Evolutionary conservation across 2,329 filamentous ascomycete species (phyloP).

Genomic region (Curvularia spicifera): DNA sequence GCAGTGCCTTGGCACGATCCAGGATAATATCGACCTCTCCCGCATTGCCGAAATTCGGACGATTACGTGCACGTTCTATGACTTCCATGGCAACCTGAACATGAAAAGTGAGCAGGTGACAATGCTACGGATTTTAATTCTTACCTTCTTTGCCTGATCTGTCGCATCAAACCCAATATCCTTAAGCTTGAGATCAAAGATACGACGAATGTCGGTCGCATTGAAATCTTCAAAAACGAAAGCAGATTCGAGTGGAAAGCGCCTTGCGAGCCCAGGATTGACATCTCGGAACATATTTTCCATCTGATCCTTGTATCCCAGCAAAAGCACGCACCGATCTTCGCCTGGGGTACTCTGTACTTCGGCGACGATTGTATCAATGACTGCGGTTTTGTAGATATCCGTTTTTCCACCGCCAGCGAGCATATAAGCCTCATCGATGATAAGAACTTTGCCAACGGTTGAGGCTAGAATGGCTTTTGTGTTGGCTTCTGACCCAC

Average conservation of each 20-base stretch:
- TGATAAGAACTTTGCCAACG: conserved; percentile 75
- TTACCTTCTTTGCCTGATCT: conserved; percentile 53
- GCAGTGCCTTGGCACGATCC: conserved; percentile 60
- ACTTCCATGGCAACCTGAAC: conserved; percentile 60
- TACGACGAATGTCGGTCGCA: conserved; percentile 62
- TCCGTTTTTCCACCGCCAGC: conserved; percentile 53
- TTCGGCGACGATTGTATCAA: conserved; percentile 77
- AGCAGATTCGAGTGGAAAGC: conserved; percentile 68
- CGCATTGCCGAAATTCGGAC: conserved; percentile 73
- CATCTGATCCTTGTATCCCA: conserved; percentile 75
- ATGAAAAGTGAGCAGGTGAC: neutral
- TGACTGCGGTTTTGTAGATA: conserved; percentile 66
- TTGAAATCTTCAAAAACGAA: conserved; percentile 75
- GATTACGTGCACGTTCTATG: conserved; percentile 66
- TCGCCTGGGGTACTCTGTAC: conserved; percentile 73
- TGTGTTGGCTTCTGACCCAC: conserved; percentile 72
- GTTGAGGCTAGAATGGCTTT: conserved; percentile 73
- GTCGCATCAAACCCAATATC: conserved; percentile 62
- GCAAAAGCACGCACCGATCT: conserved; percentile 73
- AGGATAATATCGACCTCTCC: conserved; percentile 76
- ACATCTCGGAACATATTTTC: conserved; percentile 74
- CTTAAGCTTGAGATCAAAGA: conserved; percentile 69
- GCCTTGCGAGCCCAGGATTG: conserved; percentile 71
- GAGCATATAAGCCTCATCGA: conserved; percentile 80
- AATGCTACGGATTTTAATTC: fast-evolving